These are phyloP conservation scores for Lactarius psammicola DNA, from an alignment of 768 basidiomycete species.

Conservation along the genomic window DNA sequence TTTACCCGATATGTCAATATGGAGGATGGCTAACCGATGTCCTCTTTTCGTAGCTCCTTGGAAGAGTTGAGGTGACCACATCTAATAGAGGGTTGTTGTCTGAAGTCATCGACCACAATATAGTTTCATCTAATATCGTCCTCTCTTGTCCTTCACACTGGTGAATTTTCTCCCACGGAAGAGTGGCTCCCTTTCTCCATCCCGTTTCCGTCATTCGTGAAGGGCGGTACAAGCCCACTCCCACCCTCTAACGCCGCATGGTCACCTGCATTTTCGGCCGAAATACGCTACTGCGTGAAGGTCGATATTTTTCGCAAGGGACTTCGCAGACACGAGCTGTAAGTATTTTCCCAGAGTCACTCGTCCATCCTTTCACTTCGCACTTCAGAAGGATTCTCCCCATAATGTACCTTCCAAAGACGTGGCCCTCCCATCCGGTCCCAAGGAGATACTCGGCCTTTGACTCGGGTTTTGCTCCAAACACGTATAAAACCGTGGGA, in stretches of 20 bases:
- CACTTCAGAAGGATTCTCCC: conserved; percentile 36
- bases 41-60: conserved; percentile 38
- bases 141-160: conserved; percentile 18
- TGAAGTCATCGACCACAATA: conserved; percentile 11
- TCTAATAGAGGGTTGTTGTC: conserved; percentile 34
- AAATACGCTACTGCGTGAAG: conserved; percentile 41
- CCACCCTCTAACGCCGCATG: conserved; percentile 42
- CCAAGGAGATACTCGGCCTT: conserved; percentile 36
- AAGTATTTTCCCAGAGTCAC: conserved; percentile 26
- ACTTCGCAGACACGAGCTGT: conserved; percentile 43
- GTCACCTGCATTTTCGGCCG: conserved; percentile 33
- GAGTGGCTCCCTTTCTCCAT: conserved; percentile 37
- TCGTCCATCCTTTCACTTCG: conserved; percentile 3
- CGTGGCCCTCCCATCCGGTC: conserved; percentile 39
- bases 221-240: conserved; percentile 34
- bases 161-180: conserved; percentile 21
- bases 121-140: conserved; percentile 9
- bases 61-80: conserved; percentile 37
- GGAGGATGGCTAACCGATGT: conserved; percentile 5
- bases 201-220: conserved; percentile 40
- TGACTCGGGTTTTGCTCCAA: conserved; percentile 22
- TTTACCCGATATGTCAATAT: background rate
- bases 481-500: conserved; percentile 35
- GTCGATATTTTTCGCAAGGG: conserved; percentile 43
- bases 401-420: conserved; percentile 46